Evolutionary conservation across 352 stramenopile genomes (phyloP).

Genomic region (Phytophthora macrochlamydospora): DNA sequence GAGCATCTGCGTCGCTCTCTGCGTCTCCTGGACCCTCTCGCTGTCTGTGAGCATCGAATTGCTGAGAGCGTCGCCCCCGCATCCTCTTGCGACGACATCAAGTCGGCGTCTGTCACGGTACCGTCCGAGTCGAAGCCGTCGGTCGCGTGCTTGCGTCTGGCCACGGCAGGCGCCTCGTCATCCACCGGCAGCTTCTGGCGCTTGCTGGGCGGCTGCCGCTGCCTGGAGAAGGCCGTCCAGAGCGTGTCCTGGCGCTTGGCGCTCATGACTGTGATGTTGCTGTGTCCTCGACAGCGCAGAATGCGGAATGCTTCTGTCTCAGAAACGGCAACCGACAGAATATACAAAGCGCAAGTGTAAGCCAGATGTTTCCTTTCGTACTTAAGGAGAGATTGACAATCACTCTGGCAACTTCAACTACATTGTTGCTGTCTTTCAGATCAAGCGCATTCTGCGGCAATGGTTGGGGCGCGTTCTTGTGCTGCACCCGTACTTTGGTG

Average conservation of each 20-base stretch:
- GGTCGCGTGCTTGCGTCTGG: constrained; percentile 12
- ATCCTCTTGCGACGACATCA: constrained; percentile 67
- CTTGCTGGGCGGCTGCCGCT: constrained; percentile 35
- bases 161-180: constrained; percentile 5
- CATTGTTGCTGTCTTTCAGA: neutral
- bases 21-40: neutral
- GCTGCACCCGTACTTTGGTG: constrained; percentile 33
- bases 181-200: constrained; percentile 28
- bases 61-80: constrained; percentile 3
- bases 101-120: constrained; percentile 61
- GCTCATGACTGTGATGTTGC: constrained; percentile 7
- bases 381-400: constrained; percentile 6
- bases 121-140: constrained; percentile 20
- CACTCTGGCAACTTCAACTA: neutral
- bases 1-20: constrained; percentile 22
- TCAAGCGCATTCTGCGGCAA: no score
- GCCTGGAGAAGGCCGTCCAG: constrained; percentile 43
- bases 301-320: constrained; percentile 12
- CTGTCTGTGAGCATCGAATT: constrained; percentile 3
- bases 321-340: neutral
- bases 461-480: no score
- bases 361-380: constrained; percentile 22
- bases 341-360: constrained; percentile 14
- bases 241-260: constrained; percentile 51
- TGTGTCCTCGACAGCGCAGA: neutral